Evolutionary conservation across 164 flowering plant genomes (phyloP), one percentile per base, ranked within the genome.

Genomic region (Magnolia officinalis): DNA sequence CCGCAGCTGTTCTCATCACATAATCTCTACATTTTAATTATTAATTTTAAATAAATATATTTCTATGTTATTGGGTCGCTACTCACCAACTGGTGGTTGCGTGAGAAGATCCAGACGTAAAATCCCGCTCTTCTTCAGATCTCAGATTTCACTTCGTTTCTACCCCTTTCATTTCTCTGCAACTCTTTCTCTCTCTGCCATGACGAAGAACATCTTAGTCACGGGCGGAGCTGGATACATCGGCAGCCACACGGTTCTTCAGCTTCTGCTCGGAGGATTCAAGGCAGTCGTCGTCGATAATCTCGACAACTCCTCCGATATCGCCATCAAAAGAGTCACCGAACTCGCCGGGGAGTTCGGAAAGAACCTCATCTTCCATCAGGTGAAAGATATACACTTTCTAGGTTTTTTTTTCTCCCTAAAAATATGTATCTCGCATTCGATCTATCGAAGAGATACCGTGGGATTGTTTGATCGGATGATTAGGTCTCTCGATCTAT

Each of bases 151-250:
- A 1, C 16, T 23, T 71, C 63, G 10, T 20, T 9, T 70, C 73
- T 31, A 26, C n/a, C 21, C 23, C 19, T 69, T n/a, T 2, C 11
- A 49, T 10, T 49, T 74, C 37, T 29, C 24, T 19, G 52, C 45
- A 58, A 68, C 21, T 68, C 50, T 24, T 9, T 5, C 26, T 51
- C 74, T 31, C 31, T 59, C 75, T 45, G 73, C 14, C 63, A 79
- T 77, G 83, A 70, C 59, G 72, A 83, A 85, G 83, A 89, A 18
- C 77, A 85, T 96, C n/a, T 78, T 96, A 76, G 96, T 96, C 37
- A 93, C 99, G 8, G 99, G 99, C 4, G 99, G 99, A 16, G 97
- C 99, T 51, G 99, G 99, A 4, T 96, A 93, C 81, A 93, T 96
- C 26, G 99, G 99, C 13, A 90, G 89, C 77, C 99, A 96, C 87